Evolutionary conservation across 306 rosid genomes (phyloP), one percentile per base, ranked within the genome.

Genomic region (Vigna reflexopilosa): DNA sequence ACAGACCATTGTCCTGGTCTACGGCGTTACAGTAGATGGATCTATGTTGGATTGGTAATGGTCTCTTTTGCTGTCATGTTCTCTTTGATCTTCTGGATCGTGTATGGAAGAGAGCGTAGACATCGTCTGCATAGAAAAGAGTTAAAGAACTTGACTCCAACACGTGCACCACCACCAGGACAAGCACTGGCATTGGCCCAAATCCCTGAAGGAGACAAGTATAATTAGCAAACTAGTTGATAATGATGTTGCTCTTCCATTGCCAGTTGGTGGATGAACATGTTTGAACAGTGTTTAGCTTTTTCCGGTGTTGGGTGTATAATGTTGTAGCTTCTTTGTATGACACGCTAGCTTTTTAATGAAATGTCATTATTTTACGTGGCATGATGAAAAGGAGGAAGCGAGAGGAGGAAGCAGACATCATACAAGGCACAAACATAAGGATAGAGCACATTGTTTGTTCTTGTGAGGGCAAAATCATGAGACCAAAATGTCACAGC

Each of bases 11-110:
- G 99, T 77, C 98, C 99, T 50, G 90, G 72, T 70, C 86, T 96
- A 47, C 49, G 62, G 26, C 84, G 74, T 50, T 86, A 83, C 47
- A 90, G 86, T 9, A 30, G 56, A 76, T 91, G 87, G 93, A 88
- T 90, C 80, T 96, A 93, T 44, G 28, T 83, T 49, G 99, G 99
- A 16, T 79, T 96, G 76, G 83, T 93, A 11, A 30, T 90, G 85
- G 89, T 96, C 1, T 89, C 99, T 8, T 80, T 81, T 6, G 85
- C 97, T 17, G 93, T 91, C 30, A 87, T 91, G 99, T 72, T 90
- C 65, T 93, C 98, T 0, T 76, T 96, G 85, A 89, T 91, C 66
- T 91, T 90, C 81, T 93, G 99, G 99, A 85, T 91, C 52, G 90
- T 96, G 64, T 96, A 90, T 76, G 96, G 88, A 0, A 80, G 99